These are phyloP conservation scores for Penstemon newberryi DNA, from an alignment of 257 asterid genomes.

Conservation along the genomic window DNA sequence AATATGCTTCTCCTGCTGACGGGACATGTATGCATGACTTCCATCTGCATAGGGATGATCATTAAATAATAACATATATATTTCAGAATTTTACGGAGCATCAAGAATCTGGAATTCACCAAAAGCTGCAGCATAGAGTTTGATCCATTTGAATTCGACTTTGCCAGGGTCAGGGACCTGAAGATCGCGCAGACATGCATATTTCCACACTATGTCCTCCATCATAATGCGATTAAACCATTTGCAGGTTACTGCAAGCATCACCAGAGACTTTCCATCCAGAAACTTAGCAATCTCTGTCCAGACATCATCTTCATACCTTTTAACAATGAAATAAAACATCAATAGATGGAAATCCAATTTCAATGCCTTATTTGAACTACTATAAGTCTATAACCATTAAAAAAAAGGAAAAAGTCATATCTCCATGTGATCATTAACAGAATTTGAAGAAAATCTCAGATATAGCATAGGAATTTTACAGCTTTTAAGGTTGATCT, in stretches of 20 bases:
- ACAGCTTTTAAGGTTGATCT: too few relatives aligned
- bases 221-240: constrained; percentile 74
- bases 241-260: constrained; percentile 74
- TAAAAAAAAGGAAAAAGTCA: neutral
- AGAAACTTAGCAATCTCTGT: constrained; percentile 86
- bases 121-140: constrained; percentile 76
- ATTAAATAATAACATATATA: constrained; percentile 12
- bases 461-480: neutral
- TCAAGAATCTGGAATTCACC: constrained; percentile 47
- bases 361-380: neutral
- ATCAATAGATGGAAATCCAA: constrained; percentile 16
- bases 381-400: constrained; percentile 2
- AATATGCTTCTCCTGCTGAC: constrained; percentile 87
- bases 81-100: constrained; percentile 10
- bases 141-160: constrained; percentile 70
- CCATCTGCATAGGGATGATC: constrained; percentile 65
- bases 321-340: constrained; percentile 30
- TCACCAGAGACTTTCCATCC: constrained; percentile 88
- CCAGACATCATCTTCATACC: constrained; percentile 93
- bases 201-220: constrained; percentile 82
- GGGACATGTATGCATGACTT: constrained; percentile 79
- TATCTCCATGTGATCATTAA: neutral
- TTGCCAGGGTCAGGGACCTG: constrained; percentile 81
- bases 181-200: constrained; percentile 88
- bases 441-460: neutral